Evolutionary conservation across 768 basidiomycete genomes (phyloP), one percentile per base, ranked within the genome.

Genomic region (Termitomyces sp.): DNA sequence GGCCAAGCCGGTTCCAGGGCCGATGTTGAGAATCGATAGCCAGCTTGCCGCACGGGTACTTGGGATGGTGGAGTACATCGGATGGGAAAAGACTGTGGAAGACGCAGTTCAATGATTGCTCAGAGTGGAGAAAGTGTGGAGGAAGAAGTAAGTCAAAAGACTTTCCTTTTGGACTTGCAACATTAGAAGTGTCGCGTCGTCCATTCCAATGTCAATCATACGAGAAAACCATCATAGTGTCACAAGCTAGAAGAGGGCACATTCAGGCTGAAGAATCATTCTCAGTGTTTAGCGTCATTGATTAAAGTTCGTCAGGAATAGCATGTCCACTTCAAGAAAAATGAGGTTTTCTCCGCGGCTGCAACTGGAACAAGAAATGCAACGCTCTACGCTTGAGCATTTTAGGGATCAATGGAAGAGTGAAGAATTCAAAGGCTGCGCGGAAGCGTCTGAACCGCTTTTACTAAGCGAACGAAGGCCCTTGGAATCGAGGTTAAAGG

Each of bases 111-210:
- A 20, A 44, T 51, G 49, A 36, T 36, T 60, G 27, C 48, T 60
- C 18, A 39, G 53, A n/a, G 49, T 53, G 32, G 56, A 60, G 56
- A 46, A 59, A 34, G 20, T 16, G 13, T 59, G 59, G 59, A 46
- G 34, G 31, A 22, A 48, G 13, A 31, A 49, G 31, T 48, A 6
- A 49, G 31, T 49, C n/a, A 32, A n/a, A n/a, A 49, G 13, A 22
- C 13, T 13, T 7, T 34, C 13, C n/a, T 14, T 49, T 22, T 27
- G 29, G 10, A 32, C 47, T 31, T 20, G n/a, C n/a, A 48, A 12
- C n/a, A n/a, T n/a, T n/a, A n/a, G n/a, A n/a, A n/a, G n/a, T n/a
- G n/a, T n/a, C n/a, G n/a, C n/a, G n/a, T n/a, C n/a, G n/a, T n/a
- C n/a, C n/a, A n/a, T n/a, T n/a, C n/a, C n/a, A n/a, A n/a, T n/a